Percentiles rank a stretch among this genome's conserved stretches.
phyloP scores from a whole-genome alignment of 139 green algal genomes.

The Chlorella sp. region DNA sequence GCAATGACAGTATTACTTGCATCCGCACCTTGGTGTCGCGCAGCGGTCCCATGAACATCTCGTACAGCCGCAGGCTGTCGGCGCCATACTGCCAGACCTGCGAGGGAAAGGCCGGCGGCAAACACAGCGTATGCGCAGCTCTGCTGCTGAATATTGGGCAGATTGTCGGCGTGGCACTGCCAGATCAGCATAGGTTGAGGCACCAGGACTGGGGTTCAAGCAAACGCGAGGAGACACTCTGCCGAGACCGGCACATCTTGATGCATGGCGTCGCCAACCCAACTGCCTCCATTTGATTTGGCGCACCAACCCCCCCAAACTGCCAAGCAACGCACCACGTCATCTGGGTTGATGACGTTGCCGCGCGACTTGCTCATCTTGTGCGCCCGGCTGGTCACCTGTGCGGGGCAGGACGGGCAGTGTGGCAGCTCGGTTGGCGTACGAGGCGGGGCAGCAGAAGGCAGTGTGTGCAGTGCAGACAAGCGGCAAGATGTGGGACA shows the following conservation, averaged over 20 bases:
- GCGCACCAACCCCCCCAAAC: no score
- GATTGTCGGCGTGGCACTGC: no score
- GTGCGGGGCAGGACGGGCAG: background rate
- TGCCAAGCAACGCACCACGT: constrained; percentile 81
- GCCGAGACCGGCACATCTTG: no score
- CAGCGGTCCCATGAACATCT: constrained; percentile 99
- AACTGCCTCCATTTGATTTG: no score
- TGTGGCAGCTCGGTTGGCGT: no score
- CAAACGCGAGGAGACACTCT: no score
- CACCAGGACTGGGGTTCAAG: no score
- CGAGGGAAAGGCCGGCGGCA: no score
- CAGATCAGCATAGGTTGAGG: no score
- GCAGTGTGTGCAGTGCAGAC: background rate
- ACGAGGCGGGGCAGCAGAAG: background rate
- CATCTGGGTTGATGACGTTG: constrained; percentile 99
- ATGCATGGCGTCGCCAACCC: no score
- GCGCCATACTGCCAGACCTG: constrained; percentile 78
- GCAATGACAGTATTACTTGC: background rate
- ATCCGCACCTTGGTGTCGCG: constrained; percentile 83
- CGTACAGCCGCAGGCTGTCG: constrained; percentile 97
- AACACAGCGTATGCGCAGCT: no score
- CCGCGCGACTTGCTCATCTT: constrained; percentile 98
- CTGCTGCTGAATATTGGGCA: no score
- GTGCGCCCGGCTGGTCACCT: constrained; percentile 84
- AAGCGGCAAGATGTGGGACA: background rate